A percentile compares a stretch with the other conserved stretches of the same genome.
Evolutionary conservation across 208 protist species (phyloP).

Genomic region (Leishmania mexicana): DNA sequence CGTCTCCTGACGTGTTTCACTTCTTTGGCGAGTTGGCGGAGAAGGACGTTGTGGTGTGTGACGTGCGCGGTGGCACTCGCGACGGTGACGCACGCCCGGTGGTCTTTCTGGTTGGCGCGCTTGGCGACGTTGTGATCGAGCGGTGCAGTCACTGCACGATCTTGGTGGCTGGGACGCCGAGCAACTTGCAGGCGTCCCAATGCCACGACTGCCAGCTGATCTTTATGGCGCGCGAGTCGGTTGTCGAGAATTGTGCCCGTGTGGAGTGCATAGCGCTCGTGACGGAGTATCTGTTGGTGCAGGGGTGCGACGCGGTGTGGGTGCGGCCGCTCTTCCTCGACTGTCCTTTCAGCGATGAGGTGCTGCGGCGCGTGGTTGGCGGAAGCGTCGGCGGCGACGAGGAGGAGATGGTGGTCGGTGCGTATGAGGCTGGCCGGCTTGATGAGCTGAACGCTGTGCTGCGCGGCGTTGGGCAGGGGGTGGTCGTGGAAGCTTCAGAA

Average conservation of each 20-base stretch:
- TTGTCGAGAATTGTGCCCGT: conserved; percentile 44
- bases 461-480: conserved; percentile 31
- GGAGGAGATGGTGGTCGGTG: conserved; percentile 30
- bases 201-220: conserved; percentile 64
- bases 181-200: conserved; percentile 44
- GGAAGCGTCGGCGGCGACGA: conserved; percentile 30
- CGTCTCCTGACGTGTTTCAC: conserved; percentile 30
- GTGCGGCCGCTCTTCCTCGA: conserved; percentile 58
- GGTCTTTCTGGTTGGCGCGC: conserved; percentile 68
- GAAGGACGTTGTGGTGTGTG: conserved; percentile 56
- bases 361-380: conserved; percentile 49
- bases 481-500: conserved; percentile 29
- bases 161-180: conserved; percentile 56
- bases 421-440: conserved; percentile 40
- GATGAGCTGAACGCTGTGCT: conserved; percentile 58
- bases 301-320: conserved; percentile 24
- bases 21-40: conserved; percentile 54
- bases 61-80: conserved; percentile 45
- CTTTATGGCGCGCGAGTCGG: conserved; percentile 47
- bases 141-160: conserved; percentile 78
- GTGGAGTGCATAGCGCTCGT: conserved; percentile 53
- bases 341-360: conserved; percentile 58
- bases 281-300: conserved; percentile 55
- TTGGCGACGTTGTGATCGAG: conserved; percentile 66
- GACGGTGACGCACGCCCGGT: conserved; percentile 36